phyloP scores from a whole-genome alignment of 208 protist species.

The Trypanosoma theileri region DNA sequence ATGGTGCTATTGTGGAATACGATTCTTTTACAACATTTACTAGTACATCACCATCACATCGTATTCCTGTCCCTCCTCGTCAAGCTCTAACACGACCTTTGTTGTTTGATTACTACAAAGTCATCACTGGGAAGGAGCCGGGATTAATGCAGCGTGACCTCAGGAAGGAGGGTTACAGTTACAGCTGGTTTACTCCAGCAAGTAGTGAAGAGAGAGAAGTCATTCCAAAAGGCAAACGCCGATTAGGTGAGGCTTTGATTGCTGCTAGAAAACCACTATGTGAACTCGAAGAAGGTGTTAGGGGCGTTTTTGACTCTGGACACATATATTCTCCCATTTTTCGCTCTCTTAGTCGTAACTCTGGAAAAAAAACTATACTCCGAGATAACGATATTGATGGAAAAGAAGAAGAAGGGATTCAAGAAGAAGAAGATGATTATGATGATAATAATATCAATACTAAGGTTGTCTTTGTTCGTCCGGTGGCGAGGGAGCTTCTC shows the following conservation, averaged over 20 bases:
- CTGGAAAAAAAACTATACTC: neutral
- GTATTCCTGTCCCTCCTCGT: conserved; percentile 17
- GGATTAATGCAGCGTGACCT: neutral
- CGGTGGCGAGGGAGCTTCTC: conserved; percentile 37
- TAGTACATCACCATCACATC: neutral
- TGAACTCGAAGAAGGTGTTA: neutral
- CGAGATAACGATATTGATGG: neutral
- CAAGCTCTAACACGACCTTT: conserved; percentile 20
- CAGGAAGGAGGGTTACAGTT: conserved; percentile 20
- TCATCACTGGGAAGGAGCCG: neutral
- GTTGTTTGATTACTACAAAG: conserved; percentile 14
- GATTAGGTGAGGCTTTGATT: conserved; percentile 9
- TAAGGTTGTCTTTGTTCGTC: conserved; percentile 56
- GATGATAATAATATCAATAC: neutral
- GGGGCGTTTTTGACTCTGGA: conserved; percentile 28
- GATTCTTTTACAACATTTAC: neutral
- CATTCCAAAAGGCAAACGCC: conserved; percentile 2
- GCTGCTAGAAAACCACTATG: neutral
- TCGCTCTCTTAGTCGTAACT: neutral
- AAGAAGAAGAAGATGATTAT: neutral
- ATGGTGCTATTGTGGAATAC: conserved; percentile 24
- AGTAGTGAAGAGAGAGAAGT: neutral
- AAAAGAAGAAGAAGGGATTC: neutral
- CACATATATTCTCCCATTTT: conserved; percentile 25
- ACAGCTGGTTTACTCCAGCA: conserved; percentile 25